Evolutionary conservation across 805 yeast species (phyloP).

Genomic region (Lipomyces starkeyi): DNA sequence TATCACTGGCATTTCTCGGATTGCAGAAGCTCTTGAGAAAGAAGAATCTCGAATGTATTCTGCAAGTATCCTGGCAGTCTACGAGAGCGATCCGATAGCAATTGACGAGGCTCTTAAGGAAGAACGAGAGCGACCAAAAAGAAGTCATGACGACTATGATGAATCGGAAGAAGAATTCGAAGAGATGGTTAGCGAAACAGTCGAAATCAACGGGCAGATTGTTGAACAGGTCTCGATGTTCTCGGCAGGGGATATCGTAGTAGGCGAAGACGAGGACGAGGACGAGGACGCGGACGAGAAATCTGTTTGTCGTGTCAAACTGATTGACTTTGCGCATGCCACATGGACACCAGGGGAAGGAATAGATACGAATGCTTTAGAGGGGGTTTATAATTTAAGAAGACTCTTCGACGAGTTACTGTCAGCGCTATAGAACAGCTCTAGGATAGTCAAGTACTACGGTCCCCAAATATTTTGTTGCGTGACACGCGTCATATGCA

Average conservation of each 20-base stretch:
- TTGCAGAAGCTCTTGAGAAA: slow-evolving; percentile 67
- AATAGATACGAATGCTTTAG: slow-evolving; percentile 70
- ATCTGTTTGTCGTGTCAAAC: slow-evolving; percentile 62
- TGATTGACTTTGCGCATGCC: slow-evolving; percentile 94
- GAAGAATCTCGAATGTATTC: slow-evolving; percentile 71
- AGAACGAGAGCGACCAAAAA: slow-evolving; percentile 1
- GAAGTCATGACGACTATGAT: slow-evolving; percentile 31
- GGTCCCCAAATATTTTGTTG: too few species aligned
- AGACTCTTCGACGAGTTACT: slow-evolving; percentile 9
- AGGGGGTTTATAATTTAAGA: slow-evolving; percentile 69
- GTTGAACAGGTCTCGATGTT: slow-evolving; percentile 24
- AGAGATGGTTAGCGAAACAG: slow-evolving; percentile 21
- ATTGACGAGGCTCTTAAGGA: slow-evolving; percentile 51
- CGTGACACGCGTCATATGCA: too few species aligned
- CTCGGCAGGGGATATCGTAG: slow-evolving; percentile 6
- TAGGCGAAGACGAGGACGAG: slow-evolving; percentile 25
- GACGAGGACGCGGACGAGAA: slow-evolving; percentile 36
- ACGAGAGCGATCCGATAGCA: slow-evolving; percentile 66
- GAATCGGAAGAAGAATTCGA: slow-evolving; percentile 42
- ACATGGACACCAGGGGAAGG: slow-evolving; percentile 65
- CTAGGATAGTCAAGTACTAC: not conserved
- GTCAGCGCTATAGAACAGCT: not conserved
- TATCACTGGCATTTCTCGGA: slow-evolving; percentile 63
- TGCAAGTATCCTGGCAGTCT: slow-evolving; percentile 73
- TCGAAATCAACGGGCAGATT: slow-evolving; percentile 23